These are phyloP conservation scores for Candida mattraensis DNA, from an alignment of 805 yeast species.

Conservation along the genomic window DNA sequence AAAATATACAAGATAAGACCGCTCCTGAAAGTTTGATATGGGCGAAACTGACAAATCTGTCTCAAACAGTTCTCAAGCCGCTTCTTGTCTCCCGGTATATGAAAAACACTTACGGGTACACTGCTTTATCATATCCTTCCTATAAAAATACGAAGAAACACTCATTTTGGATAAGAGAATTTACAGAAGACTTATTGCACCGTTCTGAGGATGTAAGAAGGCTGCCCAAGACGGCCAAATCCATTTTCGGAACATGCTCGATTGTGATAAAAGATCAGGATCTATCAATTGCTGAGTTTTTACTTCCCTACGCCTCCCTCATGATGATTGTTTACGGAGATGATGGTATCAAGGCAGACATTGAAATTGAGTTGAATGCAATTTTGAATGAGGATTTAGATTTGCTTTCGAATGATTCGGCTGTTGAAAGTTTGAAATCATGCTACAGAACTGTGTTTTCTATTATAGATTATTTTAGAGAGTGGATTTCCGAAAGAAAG, in stretches of 20 bases:
- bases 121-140: conserved; percentile 59
- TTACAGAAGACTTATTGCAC: conserved; percentile 67
- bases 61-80: conserved; percentile 75
- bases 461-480: conserved; percentile 78
- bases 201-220: conserved; percentile 31
- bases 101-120: conserved; percentile 48
- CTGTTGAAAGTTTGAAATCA: conserved; percentile 55
- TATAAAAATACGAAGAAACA: conserved; percentile 56
- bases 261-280: conserved; percentile 70
- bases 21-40: conserved; percentile 45
- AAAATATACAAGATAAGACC: conserved; percentile 24
- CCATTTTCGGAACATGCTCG: conserved; percentile 63
- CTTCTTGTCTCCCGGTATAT: conserved; percentile 70
- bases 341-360: conserved; percentile 40
- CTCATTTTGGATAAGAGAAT: conserved; percentile 68
- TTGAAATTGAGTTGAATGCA: conserved; percentile 58
- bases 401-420: conserved; percentile 47
- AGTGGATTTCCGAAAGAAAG: conserved; percentile 58
- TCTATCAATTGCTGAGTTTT: conserved; percentile 61
- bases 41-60: conserved; percentile 60
- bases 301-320: conserved; percentile 76
- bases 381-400: conserved; percentile 53
- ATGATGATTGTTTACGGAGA: conserved; percentile 47
- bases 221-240: conserved; percentile 32
- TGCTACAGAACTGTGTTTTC: conserved; percentile 76